These are phyloP conservation scores for Bertia moriformis DNA, from an alignment of 2,329 filamentous ascomycete genomes.

Conservation along the genomic window DNA sequence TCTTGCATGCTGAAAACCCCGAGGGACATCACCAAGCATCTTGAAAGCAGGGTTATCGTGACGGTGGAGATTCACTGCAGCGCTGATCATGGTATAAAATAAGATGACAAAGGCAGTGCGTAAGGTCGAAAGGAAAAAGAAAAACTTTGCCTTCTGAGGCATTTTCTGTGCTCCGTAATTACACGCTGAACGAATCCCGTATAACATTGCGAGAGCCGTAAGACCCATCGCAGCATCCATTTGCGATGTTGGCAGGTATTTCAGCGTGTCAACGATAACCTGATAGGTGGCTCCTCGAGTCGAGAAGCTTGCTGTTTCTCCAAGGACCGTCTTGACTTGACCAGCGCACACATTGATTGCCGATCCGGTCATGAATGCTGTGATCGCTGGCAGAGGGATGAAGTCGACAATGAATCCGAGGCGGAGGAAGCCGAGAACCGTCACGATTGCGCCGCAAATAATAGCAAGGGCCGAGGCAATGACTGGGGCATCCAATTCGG, in stretches of 20 bases:
- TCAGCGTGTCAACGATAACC: slow-evolving; percentile 35
- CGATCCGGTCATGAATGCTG: slow-evolving; percentile 38
- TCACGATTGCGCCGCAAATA: slow-evolving; percentile 30
- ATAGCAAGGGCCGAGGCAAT: slow-evolving; percentile 31
- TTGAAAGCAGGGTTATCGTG: slow-evolving; percentile 37
- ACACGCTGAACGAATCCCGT: slow-evolving; percentile 49
- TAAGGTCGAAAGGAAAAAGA: slow-evolving; percentile 67
- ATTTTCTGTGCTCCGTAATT: slow-evolving; percentile 44
- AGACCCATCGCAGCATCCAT: slow-evolving; percentile 65
- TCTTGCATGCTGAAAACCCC: slow-evolving; percentile 58
- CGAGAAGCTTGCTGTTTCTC: slow-evolving; percentile 31
- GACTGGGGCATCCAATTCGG: slow-evolving; percentile 22
- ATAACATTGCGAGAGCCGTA: slow-evolving; percentile 53
- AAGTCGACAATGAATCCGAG: slow-evolving; percentile 39
- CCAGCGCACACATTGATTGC: slow-evolving; percentile 32
- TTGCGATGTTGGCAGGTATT: slow-evolving; percentile 27
- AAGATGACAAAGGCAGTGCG: slow-evolving; percentile 70
- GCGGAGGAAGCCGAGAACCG: slow-evolving; percentile 30
- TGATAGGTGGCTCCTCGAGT: slow-evolving; percentile 30
- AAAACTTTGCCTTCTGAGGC: too few relatives aligned
- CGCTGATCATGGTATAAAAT: slow-evolving; percentile 66
- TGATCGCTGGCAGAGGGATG: slow-evolving; percentile 34
- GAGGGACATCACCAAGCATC: slow-evolving; percentile 45
- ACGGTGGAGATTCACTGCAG: slow-evolving; percentile 49
- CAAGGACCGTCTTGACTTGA: slow-evolving; percentile 33